Base-by-base conservation (phyloP, 169 alveolate species). In the Cryptosporidium andersoni region DNA sequence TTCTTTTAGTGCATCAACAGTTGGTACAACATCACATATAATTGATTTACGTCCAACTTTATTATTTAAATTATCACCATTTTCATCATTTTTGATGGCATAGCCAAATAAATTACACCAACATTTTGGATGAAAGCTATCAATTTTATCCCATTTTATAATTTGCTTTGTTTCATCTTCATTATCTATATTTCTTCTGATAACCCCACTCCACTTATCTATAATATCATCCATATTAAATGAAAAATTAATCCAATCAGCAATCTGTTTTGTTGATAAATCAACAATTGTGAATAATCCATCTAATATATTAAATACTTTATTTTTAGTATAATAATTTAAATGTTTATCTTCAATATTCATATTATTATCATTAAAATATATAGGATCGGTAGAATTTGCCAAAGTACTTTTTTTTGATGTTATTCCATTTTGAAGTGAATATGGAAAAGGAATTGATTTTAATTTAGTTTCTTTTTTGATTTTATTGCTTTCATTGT, bases 61-160 rank as follows among this genome's bases (percentile, higher is more conserved):
- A 3, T 16, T 25, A 25, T 45, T 25, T 0, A 39, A 51, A 0
- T 43, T 45, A 67, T 67, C 66, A 9, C 47, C 80, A 37, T 8
- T 51, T 37, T 39, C 40, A 7, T 3, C 82, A 14, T 34, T 58
- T 12, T 42, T 74, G 74, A 74, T 74, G 9, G 85, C 85, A 60
- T 58, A 74, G 25, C 85, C 85, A 74, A 74, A 74, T 58, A 74
- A 25, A 60, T 74, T 74, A 74, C 85, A 74, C 85, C 85, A 74
- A 49, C 85, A 74, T 60, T 74, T 74, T 40, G 85, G 85, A 49
- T 74, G 85, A 48, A 45, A 74, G 40, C 85, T 74, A 47, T 34
- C 48, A 39, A 36, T 48, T n/a, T 37, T 58, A 48, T 74, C 67
- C 85, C 85, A 74, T 2, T 2, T 34, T 5, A 43, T 25, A n/a